Percentiles rank a stretch among this genome's conserved stretches.
These are phyloP conservation scores for Paraglomus occultum DNA, from an alignment of 192 early-diverging fungal genomes.

Conservation along the genomic window DNA sequence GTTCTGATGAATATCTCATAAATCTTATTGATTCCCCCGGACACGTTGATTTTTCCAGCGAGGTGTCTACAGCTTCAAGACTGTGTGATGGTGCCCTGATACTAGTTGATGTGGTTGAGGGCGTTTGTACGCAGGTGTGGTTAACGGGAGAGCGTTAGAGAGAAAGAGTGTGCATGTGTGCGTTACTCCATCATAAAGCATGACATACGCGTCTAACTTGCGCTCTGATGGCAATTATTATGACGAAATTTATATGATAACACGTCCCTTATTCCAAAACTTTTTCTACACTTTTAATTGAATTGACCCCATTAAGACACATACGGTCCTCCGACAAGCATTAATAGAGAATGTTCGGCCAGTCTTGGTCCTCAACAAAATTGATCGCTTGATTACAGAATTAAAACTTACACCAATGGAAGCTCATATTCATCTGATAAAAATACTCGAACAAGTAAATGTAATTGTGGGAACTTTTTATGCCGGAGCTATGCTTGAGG, in stretches of 20 bases:
- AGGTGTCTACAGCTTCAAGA: conserved; percentile 98
- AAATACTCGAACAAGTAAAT: conserved; percentile 96
- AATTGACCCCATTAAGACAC: conserved; percentile 59
- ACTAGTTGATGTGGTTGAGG: conserved; percentile 96
- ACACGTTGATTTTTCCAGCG: conserved; percentile 97
- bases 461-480: conserved; percentile 94
- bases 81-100: conserved; percentile 95
- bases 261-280: neutral
- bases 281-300: neutral
- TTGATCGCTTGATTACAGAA: conserved; percentile 94
- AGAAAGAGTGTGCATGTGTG: neutral
- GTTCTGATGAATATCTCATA: conserved; percentile 76
- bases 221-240: neutral
- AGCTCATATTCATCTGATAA: conserved; percentile 89
- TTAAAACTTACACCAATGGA: conserved; percentile 88
- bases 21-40: conserved; percentile 99
- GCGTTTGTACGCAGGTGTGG: conserved; percentile 92
- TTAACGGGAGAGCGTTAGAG: neutral
- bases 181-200: neutral
- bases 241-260: neutral
- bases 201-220: neutral
- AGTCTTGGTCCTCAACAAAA: conserved; percentile 97
- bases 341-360: conserved; percentile 90
- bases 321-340: conserved; percentile 93
- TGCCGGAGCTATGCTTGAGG: conserved; percentile 83